A percentile compares a stretch with the other conserved stretches of the same genome.
Evolutionary conservation across 2,329 filamentous ascomycete species (phyloP).

Genomic region (Penicillium sp.): DNA sequence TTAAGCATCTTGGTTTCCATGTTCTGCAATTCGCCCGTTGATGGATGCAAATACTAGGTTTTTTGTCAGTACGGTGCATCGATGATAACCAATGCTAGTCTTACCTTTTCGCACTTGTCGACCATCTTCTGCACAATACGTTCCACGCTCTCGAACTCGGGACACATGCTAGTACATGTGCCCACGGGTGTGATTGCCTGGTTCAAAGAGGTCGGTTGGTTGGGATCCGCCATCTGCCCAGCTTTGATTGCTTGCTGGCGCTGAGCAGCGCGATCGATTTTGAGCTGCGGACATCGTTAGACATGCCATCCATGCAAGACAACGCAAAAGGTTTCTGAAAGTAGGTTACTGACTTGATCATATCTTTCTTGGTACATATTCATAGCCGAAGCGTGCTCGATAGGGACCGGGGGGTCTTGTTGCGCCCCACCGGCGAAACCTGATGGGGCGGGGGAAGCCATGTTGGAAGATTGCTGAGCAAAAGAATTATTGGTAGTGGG

Average conservation of each 20-base stretch:
- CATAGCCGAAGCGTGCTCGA: constrained; percentile 27
- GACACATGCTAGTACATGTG: constrained; percentile 65
- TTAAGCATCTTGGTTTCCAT: constrained; percentile 59
- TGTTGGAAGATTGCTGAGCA: background rate
- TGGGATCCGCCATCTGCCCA: constrained; percentile 60
- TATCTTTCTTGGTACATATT: constrained; percentile 37
- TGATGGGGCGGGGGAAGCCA: constrained; percentile 10
- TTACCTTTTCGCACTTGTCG: constrained; percentile 61
- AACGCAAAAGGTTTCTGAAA: background rate
- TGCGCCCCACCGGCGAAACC: constrained; percentile 8
- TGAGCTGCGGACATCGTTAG: constrained; percentile 41
- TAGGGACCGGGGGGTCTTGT: constrained; percentile 9
- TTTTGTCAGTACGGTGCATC: background rate
- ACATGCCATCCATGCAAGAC: background rate
- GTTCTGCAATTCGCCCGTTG: constrained; percentile 34
- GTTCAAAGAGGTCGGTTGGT: constrained; percentile 59
- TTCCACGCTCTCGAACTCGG: constrained; percentile 63
- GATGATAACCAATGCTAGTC: background rate
- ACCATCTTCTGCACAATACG: constrained; percentile 64
- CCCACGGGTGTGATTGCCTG: constrained; percentile 64
- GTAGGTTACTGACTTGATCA: constrained; percentile 33
- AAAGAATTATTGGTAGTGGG: background rate
- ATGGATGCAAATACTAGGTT: constrained; percentile 37
- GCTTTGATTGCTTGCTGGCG: constrained; percentile 53
- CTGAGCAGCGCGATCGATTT: constrained; percentile 52